Conservation (phyloP, 495 filamentous ascomycete species). For the Penicillium coprophilum region DNA sequence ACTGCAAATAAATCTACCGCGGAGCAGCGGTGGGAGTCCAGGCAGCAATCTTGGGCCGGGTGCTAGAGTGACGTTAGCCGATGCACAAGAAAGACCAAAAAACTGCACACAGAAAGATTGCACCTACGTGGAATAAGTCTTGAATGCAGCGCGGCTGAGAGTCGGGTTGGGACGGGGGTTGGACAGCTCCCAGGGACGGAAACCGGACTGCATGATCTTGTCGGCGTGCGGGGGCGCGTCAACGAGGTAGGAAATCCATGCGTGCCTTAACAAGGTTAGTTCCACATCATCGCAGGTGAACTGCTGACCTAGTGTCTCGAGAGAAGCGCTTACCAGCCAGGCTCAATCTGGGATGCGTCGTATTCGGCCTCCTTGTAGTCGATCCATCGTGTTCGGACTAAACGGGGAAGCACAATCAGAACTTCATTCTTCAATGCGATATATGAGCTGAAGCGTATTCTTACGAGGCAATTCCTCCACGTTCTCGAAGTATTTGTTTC, state of each 20-base stretch:
- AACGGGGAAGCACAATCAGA: neutral
- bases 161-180: slow-evolving; percentile 77
- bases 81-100: neutral
- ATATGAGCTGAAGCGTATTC: slow-evolving; percentile 22
- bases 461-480: slow-evolving; percentile 88
- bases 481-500: slow-evolving; percentile 99
- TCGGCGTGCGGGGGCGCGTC: slow-evolving; percentile 83
- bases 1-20: slow-evolving; percentile 35
- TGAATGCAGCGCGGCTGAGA: slow-evolving; percentile 72
- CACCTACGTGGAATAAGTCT: slow-evolving; percentile 90
- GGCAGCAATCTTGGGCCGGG: slow-evolving; percentile 44
- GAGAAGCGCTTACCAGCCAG: slow-evolving; percentile 67
- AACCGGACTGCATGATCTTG: slow-evolving; percentile 61
- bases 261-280: slow-evolving; percentile 61
- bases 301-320: neutral
- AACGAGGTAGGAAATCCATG: slow-evolving; percentile 92
- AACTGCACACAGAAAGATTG: neutral
- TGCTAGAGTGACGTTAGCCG: slow-evolving; percentile 24
- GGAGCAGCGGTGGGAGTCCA: slow-evolving; percentile 49
- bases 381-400: slow-evolving; percentile 97
- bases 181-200: slow-evolving; percentile 70
- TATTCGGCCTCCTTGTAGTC: slow-evolving; percentile 89
- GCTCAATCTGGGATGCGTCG: slow-evolving; percentile 90
- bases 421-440: neutral
- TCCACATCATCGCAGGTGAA: neutral